These are phyloP conservation scores for Hevea brasiliensis DNA, from an alignment of 345 rosid species.

Conservation along the genomic window DNA sequence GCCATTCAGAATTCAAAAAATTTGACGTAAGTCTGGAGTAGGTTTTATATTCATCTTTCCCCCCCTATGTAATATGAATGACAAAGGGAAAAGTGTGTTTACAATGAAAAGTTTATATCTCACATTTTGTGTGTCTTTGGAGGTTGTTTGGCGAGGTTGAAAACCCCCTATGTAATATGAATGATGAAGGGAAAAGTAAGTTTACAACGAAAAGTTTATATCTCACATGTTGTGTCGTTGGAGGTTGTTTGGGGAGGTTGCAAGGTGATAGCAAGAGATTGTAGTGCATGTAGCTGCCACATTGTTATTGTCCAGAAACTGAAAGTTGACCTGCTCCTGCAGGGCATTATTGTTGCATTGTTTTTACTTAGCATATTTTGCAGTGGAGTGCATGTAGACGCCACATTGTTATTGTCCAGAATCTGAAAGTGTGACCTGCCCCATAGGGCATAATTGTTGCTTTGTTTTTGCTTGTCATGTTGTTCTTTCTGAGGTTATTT, in stretches of 20 bases:
- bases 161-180: background rate
- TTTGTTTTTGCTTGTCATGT: background rate
- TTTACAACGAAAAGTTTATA: background rate
- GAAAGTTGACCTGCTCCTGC: too few species aligned
- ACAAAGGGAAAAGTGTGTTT: background rate
- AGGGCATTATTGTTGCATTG: too few species aligned
- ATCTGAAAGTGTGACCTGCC: background rate
- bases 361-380: too few species aligned
- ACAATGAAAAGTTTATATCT: background rate
- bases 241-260: background rate
- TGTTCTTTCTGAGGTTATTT: background rate
- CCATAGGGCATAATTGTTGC: background rate
- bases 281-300: too few species aligned
- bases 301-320: too few species aligned
- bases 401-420: background rate
- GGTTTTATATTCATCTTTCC: background rate
- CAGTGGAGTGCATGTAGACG: background rate
- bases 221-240: background rate
- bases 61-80: background rate
- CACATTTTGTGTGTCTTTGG: background rate
- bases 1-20: conserved; percentile 68
- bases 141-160: too few species aligned
- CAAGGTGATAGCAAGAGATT: background rate
- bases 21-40: conserved; percentile 60
- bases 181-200: background rate